Percentiles rank a stretch among this genome's conserved stretches.
These are phyloP conservation scores for Candida wancherniae DNA, from an alignment of 805 yeast species.

Conservation along the genomic window DNA sequence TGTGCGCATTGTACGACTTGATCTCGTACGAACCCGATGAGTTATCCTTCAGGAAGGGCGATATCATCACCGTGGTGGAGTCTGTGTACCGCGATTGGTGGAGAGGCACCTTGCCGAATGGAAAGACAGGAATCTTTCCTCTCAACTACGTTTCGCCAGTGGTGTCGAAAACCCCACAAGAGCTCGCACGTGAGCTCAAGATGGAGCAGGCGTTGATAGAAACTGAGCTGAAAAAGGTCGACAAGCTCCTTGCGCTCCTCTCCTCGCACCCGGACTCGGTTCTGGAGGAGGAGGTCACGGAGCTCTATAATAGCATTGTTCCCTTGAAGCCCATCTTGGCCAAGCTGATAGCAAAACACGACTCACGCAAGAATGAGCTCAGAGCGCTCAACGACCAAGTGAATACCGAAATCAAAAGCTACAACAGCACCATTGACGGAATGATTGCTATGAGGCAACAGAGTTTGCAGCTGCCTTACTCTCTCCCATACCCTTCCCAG, in stretches of 20 bases:
- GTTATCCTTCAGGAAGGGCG: conserved; percentile 81
- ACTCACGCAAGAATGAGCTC: conserved; percentile 73
- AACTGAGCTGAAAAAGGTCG: conserved; percentile 54
- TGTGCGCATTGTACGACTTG: conserved; percentile 81
- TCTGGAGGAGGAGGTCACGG: conserved; percentile 64
- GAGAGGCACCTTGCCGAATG: conserved; percentile 74
- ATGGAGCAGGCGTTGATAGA: conserved; percentile 52
- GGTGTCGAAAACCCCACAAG: conserved; percentile 59
- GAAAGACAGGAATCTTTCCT: conserved; percentile 85
- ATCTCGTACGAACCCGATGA: conserved; percentile 80
- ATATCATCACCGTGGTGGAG: conserved; percentile 80
- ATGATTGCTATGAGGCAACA: conserved; percentile 8
- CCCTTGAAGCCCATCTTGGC: conserved; percentile 73
- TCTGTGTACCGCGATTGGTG: conserved; percentile 93
- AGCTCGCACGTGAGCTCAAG: conserved; percentile 46
- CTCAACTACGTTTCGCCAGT: conserved; percentile 83
- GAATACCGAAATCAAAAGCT: conserved; percentile 60
- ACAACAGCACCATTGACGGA: conserved; percentile 62
- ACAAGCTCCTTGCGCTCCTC: conserved; percentile 58
- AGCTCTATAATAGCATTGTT: conserved; percentile 64
- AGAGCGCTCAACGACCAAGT: conserved; percentile 66
- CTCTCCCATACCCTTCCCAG: conserved; percentile 6
- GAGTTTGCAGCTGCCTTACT: conserved; percentile 1
- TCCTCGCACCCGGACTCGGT: conserved; percentile 31
- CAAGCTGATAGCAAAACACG: conserved; percentile 70